Conservation (phyloP, 2,329 filamentous ascomycete genomes). For the Dactylellina haptotyla region DNA sequence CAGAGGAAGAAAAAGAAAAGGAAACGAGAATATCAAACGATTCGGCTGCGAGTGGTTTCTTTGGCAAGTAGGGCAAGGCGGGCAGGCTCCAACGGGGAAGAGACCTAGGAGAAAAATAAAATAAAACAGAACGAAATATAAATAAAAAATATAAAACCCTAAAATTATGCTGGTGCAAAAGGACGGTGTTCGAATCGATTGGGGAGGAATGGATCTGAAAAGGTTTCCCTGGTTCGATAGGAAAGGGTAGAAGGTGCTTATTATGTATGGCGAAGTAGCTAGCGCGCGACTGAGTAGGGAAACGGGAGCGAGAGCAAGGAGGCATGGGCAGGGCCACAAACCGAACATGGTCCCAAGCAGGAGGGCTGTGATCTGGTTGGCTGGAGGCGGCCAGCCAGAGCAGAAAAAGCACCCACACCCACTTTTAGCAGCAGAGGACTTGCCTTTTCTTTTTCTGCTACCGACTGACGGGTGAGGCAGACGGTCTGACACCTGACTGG, state of each 20-base stretch:
- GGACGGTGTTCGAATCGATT: conserved; percentile 27
- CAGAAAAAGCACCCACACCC: conserved; percentile 48
- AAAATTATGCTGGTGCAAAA: conserved; percentile 31
- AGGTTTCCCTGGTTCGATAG: conserved; percentile 50
- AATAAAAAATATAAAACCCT: conserved; percentile 10
- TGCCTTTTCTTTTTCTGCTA: conserved; percentile 48
- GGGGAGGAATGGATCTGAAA: conserved; percentile 44
- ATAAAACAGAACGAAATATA: background rate
- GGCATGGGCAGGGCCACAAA: conserved; percentile 41
- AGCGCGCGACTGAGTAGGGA: conserved; percentile 52
- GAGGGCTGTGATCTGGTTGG: conserved; percentile 48
- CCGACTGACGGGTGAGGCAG: conserved; percentile 54
- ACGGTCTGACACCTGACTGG: conserved; percentile 55
- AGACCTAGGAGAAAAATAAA: conserved; percentile 14
- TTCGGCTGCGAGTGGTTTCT: no score
- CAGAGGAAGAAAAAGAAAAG: background rate
- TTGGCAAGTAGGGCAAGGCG: conserved; percentile 1
- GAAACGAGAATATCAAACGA: no score
- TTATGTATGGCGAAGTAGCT: conserved; percentile 54
- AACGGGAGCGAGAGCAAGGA: conserved; percentile 46
- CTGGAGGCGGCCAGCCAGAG: conserved; percentile 12
- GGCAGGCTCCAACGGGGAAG: background rate
- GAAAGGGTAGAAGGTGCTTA: conserved; percentile 54
- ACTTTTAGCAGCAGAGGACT: conserved; percentile 43
- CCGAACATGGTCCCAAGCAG: conserved; percentile 42